Evolutionary conservation across 2,329 filamentous ascomycete genomes (phyloP).

Genomic region (Claviceps lovelessii): DNA sequence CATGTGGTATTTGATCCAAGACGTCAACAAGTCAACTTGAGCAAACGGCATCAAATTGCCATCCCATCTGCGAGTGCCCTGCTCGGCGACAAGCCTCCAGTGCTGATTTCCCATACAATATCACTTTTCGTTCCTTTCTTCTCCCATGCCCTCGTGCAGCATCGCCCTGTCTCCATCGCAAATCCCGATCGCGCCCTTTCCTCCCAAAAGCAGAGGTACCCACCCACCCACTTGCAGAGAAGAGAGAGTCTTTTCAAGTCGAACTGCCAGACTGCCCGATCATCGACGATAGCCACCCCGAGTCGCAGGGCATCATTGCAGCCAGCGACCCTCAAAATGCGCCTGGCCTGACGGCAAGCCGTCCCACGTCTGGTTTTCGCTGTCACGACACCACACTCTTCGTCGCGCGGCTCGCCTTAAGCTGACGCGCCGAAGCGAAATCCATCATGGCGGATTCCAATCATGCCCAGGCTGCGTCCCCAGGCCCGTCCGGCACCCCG

Average conservation of each 20-base stretch:
- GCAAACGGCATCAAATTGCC: neutral
- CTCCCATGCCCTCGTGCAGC: neutral
- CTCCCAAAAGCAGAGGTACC: neutral
- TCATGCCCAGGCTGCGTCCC: neutral
- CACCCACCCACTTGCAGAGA: neutral
- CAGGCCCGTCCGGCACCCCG: neutral
- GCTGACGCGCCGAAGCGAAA: neutral
- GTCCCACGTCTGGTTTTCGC: neutral
- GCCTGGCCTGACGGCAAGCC: conserved; percentile 24
- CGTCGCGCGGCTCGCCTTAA: conserved; percentile 13
- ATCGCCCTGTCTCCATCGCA: neutral
- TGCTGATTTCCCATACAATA: too few species aligned
- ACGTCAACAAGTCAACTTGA: neutral
- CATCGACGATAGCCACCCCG: neutral
- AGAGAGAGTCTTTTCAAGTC: neutral
- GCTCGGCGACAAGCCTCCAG: neutral
- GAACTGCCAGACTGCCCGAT: too few species aligned
- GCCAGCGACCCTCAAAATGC: conserved; percentile 14
- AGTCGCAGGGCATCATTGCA: neutral
- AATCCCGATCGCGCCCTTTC: neutral
- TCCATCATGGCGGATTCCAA: conserved; percentile 1
- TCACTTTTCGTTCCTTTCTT: neutral
- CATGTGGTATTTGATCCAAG: too few species aligned
- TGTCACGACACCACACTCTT: conserved; percentile 9
- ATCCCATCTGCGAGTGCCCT: neutral